Evolutionary conservation across 2,329 filamentous ascomycete species (phyloP), one percentile per base, ranked within the genome.

Genomic region (Cordyceps pruinosa): DNA sequence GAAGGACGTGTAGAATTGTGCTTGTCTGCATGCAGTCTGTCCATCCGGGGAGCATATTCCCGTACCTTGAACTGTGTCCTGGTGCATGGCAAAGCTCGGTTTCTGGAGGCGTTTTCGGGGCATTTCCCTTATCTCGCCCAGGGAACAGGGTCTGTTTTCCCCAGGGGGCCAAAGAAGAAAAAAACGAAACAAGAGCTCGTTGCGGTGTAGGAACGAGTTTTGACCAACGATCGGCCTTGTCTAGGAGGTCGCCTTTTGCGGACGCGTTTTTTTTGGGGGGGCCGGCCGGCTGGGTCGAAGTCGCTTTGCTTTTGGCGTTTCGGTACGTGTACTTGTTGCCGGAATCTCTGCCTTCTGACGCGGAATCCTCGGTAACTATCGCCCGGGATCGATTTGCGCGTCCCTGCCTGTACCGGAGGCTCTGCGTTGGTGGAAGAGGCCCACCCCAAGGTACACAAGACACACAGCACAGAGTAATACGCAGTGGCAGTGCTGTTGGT

Each of bases 81-180:
- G 69, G 57, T 71, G 70, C 55, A 71, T 71, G 51, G 67, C 59
- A 61, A 74, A 72, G 46, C 67, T 65, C 56, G 66, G 69, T 52
- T 67, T 69, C 48, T 66, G 64, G 34, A 72, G 62, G 46, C 67
- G 66, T 58, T 67, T 68, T 62, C 66, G 65, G 35, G 62, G 63
- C 68, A 72, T 73, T 46, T 56, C 37, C 23, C 9, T 19, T 55
- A 28, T 28, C 25, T 49, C 28, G 39, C 34, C 6, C 26, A 12
- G 50, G 25, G 21, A 37, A 32, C 26, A 35, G 7, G n/a, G 26
- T 30, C 37, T 50, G 47, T 10, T 50, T 44, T 39, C 51, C 42
- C 13, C n/a, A n/a, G n/a, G n/a, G n/a, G n/a, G n/a, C n/a, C n/a
- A n/a, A n/a, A n/a, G n/a, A n/a, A n/a, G n/a, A n/a, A n/a, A n/a